A percentile compares a stretch with the other conserved stretches of the same genome.
Evolutionary conservation across 345 rosid species (phyloP).

Genomic region (Trapa incisa): DNA sequence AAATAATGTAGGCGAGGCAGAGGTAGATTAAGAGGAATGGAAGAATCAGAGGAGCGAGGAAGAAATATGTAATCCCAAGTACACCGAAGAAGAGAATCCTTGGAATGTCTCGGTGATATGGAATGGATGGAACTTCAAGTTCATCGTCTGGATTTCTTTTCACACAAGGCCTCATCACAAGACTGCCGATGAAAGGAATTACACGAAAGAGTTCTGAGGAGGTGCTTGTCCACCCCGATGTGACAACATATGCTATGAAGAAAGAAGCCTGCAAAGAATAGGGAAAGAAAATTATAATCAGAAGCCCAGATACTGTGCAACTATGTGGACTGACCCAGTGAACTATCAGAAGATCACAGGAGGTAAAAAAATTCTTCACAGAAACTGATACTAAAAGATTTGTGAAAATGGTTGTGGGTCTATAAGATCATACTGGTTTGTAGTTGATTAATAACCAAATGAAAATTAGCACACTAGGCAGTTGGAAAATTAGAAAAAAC

Average conservation of each 20-base stretch:
- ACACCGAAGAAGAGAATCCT: constrained; percentile 80
- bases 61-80: constrained; percentile 83
- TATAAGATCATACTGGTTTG: no score
- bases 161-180: constrained; percentile 38
- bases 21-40: constrained; percentile 84
- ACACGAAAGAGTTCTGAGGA: constrained; percentile 79
- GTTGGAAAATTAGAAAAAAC: no score
- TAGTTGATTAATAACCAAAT: no score
- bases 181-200: constrained; percentile 50
- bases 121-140: constrained; percentile 58
- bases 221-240: constrained; percentile 91
- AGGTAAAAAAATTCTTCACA: neutral
- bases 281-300: neutral
- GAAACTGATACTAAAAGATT: no score
- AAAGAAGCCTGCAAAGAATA: constrained; percentile 58
- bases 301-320: neutral
- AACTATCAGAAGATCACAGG: neutral
- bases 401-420: no score
- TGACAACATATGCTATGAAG: constrained; percentile 86
- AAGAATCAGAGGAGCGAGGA: constrained; percentile 82
- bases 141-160: constrained; percentile 35
- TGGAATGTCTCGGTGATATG: constrained; percentile 74
- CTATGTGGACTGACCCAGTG: no score
- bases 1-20: constrained; percentile 70
- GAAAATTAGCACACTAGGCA: no score